Conservation (phyloP, 164 flowering plant species). For the Cinnamomum micranthum region DNA sequence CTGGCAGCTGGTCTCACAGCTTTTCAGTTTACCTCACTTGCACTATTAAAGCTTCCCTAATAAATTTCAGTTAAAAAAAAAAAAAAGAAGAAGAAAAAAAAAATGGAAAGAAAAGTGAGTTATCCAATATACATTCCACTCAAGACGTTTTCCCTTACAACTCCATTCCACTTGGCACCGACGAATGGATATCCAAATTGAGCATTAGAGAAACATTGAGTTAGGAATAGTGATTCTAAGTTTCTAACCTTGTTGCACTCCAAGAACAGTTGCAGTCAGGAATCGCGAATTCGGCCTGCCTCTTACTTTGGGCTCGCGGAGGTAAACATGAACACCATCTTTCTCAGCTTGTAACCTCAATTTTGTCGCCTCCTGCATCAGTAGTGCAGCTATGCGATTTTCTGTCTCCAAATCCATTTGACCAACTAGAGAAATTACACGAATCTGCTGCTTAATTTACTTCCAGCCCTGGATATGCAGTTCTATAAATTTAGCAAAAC, state of each 20-base stretch:
- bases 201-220: neutral
- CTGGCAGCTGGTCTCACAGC: too few relatives aligned
- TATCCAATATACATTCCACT: neutral
- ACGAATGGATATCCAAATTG: neutral
- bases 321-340: constrained; percentile 78
- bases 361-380: constrained; percentile 86
- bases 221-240: constrained; percentile 20
- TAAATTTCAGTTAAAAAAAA: too few relatives aligned
- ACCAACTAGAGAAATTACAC: neutral
- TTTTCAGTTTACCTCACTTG: too few relatives aligned
- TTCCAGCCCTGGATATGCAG: neutral
- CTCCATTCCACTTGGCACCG: neutral
- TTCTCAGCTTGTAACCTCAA: constrained; percentile 71
- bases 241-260: constrained; percentile 83
- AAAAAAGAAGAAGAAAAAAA: too few relatives aligned
- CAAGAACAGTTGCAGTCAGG: constrained; percentile 88
- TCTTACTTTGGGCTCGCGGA: constrained; percentile 54
- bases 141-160: neutral
- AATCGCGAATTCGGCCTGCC: constrained; percentile 86
- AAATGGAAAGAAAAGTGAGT: too few relatives aligned
- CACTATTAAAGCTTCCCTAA: too few relatives aligned
- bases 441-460: neutral
- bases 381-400: constrained; percentile 72
- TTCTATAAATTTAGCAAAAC: neutral
- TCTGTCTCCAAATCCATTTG: constrained; percentile 88